Evolutionary conservation across 768 basidiomycete genomes (phyloP).

Genomic region (Coprinopsis marcescibilis): DNA sequence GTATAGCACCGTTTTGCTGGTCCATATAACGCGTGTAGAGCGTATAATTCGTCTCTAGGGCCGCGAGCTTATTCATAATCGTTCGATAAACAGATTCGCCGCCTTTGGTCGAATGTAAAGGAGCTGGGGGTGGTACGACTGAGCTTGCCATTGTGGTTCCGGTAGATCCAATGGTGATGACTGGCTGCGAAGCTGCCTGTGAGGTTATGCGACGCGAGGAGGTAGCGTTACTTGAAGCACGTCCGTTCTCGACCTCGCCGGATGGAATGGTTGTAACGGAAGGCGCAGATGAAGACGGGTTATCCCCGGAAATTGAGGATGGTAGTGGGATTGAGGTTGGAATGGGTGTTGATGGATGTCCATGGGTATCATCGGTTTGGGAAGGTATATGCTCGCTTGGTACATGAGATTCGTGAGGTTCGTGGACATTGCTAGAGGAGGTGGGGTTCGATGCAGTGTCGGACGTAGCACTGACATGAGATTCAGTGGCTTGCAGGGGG

Average conservation of each 20-base stretch:
- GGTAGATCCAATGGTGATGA: constrained; percentile 5
- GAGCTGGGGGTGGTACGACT: constrained; percentile 13
- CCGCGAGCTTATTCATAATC: constrained; percentile 88
- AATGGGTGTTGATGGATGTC: neutral
- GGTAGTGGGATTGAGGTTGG: neutral
- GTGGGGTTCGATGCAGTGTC: neutral
- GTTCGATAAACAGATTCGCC: constrained; percentile 95
- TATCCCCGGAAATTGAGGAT: neutral
- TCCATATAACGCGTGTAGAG: constrained; percentile 83
- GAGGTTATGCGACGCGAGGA: neutral
- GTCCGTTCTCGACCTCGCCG: neutral
- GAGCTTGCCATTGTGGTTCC: constrained; percentile 6
- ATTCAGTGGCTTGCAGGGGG: neutral
- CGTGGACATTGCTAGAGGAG: too few species aligned
- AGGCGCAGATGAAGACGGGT: constrained; percentile 1
- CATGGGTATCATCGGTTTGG: neutral
- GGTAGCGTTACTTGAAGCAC: neutral
- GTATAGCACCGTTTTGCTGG: constrained; percentile 74
- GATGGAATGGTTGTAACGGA: constrained; percentile 1
- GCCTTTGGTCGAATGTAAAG: constrained; percentile 21
- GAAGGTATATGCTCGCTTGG: neutral
- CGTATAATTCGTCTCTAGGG: constrained; percentile 83
- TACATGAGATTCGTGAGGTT: neutral
- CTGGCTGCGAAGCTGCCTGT: neutral
- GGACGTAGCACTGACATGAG: neutral